Base-by-base conservation (phyloP, 164 flowering plant species). In the Saururus chinensis region DNA sequence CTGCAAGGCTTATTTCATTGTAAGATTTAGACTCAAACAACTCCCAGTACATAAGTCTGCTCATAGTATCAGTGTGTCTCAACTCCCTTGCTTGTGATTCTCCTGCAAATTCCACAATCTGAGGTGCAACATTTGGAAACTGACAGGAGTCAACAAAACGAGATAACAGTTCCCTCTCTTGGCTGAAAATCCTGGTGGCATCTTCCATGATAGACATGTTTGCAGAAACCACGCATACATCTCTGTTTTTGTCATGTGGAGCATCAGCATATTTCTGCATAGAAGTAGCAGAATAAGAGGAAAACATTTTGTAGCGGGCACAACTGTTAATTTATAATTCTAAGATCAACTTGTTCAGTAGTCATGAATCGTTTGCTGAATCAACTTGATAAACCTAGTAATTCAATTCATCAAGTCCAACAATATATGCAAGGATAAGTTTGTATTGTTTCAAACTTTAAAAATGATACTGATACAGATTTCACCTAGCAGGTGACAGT, bases 201-300 rank as follows among this genome's bases (percentile, higher is more conserved):
- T 45, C 30, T 24, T 59, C 59, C 21, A 37, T 40, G 54, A 41
- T 35, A 30, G 66, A 16, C 19, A 53, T 51, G 45, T 58, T 58
- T 22, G 53, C 61, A 45, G 66, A 52, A 48, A 64, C 59, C 25
- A 63, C n/a, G 40, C 35, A 54, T 62, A 30, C 40, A 60, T 40
- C 66, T 62, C 69, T 69, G 41, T 25, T 66, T 40, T 59, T 51
- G 42, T 59, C 52, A 62, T 62, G 40, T 4, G 54, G 64, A 61
- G 60, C 37, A 55, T 53, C 56, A 41, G 45, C 16, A 63, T 63
- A 45, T 61, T 21, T 64, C 77, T 71, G 75, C 65, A 65, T 35
- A 24, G 23, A 1, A 37, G 14, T 20, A 30, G 26, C 49, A 42
- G 49, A 4, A 10, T 4, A 10, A 10, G 49, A 42, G 49, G 1